A percentile compares a stretch with the other conserved stretches of the same genome.
Evolutionary conservation across 148 eudicot genomes (phyloP).

Genomic region (Oxyria digyna): DNA sequence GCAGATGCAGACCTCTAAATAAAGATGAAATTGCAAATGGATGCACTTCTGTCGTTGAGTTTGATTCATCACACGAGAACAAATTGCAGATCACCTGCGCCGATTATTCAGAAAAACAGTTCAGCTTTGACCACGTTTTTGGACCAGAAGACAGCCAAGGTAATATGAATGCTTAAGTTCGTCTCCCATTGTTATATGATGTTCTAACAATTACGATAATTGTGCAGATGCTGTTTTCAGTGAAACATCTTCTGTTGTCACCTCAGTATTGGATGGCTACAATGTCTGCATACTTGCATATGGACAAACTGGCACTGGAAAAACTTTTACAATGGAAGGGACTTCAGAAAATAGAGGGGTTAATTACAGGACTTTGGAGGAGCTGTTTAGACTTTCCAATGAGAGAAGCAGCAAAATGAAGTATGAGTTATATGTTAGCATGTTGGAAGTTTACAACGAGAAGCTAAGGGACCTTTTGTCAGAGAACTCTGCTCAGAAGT

Average conservation of each 20-base stretch:
- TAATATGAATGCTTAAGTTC: too few relatives aligned
- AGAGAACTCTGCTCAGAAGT: constrained; percentile 63
- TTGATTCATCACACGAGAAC: constrained; percentile 59
- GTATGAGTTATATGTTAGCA: constrained; percentile 80
- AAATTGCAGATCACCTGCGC: constrained; percentile 52
- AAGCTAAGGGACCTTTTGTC: constrained; percentile 78
- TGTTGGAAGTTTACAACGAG: constrained; percentile 98
- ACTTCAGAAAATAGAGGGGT: constrained; percentile 82
- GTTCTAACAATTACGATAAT: constrained; percentile 12
- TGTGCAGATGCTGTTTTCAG: constrained; percentile 65
- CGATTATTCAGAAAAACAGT: constrained; percentile 79
- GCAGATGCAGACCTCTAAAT: constrained; percentile 80
- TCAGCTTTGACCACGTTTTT: constrained; percentile 91
- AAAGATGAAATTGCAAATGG: constrained; percentile 58
- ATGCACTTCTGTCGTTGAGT: constrained; percentile 45
- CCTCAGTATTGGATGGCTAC: constrained; percentile 47
- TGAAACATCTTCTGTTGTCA: constrained; percentile 58
- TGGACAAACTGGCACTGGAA: constrained; percentile 98
- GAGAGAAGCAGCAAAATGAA: constrained; percentile 57
- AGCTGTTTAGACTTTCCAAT: constrained; percentile 51
- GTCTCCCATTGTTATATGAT: too few relatives aligned
- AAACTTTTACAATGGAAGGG: constrained; percentile 98
- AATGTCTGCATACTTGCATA: constrained; percentile 97
- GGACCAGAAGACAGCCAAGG: constrained; percentile 78
- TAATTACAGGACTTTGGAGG: constrained; percentile 77